phyloP scores from a whole-genome alignment of 306 rosid species.

The cucumber (Cucumis sativus) region Cucumber_9930_V3 NC_026657.2:5989501-5990000 shows the following conservation, averaged over 20 bases:
- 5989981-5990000: not conserved
- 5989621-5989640: constrained; percentile 35
- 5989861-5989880: constrained; percentile 80
- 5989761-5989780: constrained; percentile 7
- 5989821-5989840: constrained; percentile 87
- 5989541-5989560: constrained; percentile 43
- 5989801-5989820: constrained; percentile 57
- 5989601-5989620: constrained; percentile 63
- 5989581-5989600: constrained; percentile 80
- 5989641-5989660: constrained; percentile 62
- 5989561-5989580: constrained; percentile 38
- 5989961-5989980: not conserved
- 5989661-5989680: constrained; percentile 63
- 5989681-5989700: constrained; percentile 12
- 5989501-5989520: not conserved
- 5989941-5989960: constrained; percentile 62
- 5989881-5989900: constrained; percentile 56
- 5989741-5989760: not conserved
- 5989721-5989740: not conserved
- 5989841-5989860: constrained; percentile 93
- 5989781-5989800: constrained; percentile 47
- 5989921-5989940: constrained; percentile 67
- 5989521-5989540: constrained; percentile 8
- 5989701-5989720: not conserved
- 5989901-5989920: constrained; percentile 77